Evolutionary conservation across 148 eudicot genomes (phyloP).

Genomic region (Camellia granthamiana): DNA sequence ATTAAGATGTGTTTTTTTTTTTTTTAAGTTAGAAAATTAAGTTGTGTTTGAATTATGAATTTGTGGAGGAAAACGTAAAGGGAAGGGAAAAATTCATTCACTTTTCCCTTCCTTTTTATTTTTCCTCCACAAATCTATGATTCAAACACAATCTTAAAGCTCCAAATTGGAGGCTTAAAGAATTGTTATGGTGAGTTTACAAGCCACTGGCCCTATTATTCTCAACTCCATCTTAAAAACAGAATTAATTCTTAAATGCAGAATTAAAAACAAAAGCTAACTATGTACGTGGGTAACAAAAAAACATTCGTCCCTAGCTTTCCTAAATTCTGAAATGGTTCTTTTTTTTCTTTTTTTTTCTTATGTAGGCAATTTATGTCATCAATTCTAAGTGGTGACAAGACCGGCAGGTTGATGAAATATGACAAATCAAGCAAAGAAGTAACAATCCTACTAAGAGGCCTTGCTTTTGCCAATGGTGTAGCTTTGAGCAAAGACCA

Average conservation of each 20-base stretch:
- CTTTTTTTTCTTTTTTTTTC: background rate
- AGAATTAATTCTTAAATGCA: background rate
- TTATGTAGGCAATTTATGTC: conserved; percentile 54
- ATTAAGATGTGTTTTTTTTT: too few relatives aligned
- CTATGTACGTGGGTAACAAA: background rate
- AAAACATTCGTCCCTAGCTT: background rate
- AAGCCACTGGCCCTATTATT: background rate
- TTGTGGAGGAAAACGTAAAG: too few relatives aligned
- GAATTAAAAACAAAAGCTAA: background rate
- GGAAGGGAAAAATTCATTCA: too few relatives aligned
- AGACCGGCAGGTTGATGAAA: conserved; percentile 74
- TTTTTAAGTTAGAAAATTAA: too few relatives aligned
- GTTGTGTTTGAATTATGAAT: too few relatives aligned
- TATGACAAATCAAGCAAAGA: conserved; percentile 53
- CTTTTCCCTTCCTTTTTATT: too few relatives aligned
- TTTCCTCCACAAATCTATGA: too few relatives aligned
- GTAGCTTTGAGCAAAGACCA: conserved; percentile 67
- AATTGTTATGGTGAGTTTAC: background rate
- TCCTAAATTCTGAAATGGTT: background rate
- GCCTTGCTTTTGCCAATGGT: conserved; percentile 79
- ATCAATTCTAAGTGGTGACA: conserved; percentile 52
- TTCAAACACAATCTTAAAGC: too few relatives aligned
- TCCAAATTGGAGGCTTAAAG: background rate
- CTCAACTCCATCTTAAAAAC: background rate
- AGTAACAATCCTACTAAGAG: conserved; percentile 41